Evolutionary conservation across 805 yeast genomes (phyloP).

Genomic region (Nakazawaea holstii): DNA sequence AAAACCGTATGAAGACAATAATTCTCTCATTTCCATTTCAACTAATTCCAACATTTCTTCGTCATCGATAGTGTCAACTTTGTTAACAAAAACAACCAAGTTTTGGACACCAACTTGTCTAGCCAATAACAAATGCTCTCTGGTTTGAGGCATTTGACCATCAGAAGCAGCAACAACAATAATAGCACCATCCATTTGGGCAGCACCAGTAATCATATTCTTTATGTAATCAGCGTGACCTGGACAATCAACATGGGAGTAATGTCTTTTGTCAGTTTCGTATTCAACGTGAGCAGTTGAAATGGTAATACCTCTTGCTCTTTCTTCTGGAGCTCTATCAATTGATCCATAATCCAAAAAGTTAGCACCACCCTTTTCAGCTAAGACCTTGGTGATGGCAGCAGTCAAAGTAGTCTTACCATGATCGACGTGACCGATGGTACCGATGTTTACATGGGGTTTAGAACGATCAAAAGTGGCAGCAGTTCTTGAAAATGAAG

Average conservation of each 20-base stretch:
- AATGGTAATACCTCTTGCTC: conserved; percentile 98
- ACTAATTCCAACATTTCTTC: conserved; percentile 99
- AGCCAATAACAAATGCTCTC: conserved; percentile 97
- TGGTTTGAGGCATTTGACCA: conserved; percentile 99
- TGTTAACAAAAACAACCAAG: conserved; percentile 96
- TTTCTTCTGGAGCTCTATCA: conserved; percentile 98
- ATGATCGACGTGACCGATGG: conserved; percentile 98
- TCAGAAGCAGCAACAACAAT: conserved; percentile 99
- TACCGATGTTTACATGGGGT: conserved; percentile 96
- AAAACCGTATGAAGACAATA: conserved; percentile 84
- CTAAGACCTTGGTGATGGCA: conserved; percentile 92
- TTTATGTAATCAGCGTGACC: conserved; percentile 99
- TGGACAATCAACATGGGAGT: conserved; percentile 98
- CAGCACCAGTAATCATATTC: conserved; percentile 99
- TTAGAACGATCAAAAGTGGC: conserved; percentile 87
- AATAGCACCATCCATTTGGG: conserved; percentile 99
- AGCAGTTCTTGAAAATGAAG: conserved; percentile 31
- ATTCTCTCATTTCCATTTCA: conserved; percentile 99
- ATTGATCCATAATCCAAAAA: conserved; percentile 91
- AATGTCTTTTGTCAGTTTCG: conserved; percentile 91
- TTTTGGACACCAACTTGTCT: conserved; percentile 99
- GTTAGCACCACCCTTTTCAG: conserved; percentile 84
- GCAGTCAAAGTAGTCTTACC: conserved; percentile 98
- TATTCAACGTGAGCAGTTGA: conserved; percentile 98
- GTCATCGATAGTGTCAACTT: conserved; percentile 96